Base-by-base conservation (phyloP, 2,329 filamentous ascomycete species). In the Fusarium devonianum region DNA sequence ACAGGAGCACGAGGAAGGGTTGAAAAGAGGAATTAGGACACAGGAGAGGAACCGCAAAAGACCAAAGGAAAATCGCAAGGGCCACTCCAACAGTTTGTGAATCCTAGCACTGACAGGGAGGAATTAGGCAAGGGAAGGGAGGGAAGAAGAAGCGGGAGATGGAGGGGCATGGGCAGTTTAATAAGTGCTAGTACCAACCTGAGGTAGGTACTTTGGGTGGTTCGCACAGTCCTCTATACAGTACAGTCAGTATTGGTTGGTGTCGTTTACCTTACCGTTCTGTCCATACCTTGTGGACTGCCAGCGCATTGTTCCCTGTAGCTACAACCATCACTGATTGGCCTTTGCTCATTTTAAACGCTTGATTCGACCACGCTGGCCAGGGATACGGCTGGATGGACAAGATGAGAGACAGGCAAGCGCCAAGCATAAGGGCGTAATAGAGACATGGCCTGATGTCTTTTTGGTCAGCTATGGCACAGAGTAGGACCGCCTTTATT, bases 41-140 rank as follows among this genome's bases (percentile, higher is more conserved):
- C 35, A 49, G 33, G 41, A 52, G 34, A 56, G 29, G 34, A 41
- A 45, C 41, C 42, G 47, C 40, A 49, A 54, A 44, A 56, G 41
- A 37, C 45, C 28, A 34, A 59, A 48, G 46, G 41, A 56, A 58
- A 56, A 36, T 48, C 53, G 29, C 51, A 48, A 59, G 30, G 40
- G 58, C 41, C 35, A 21, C 46, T 42, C 42, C 45, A 42, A 45
- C 39, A 25, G 38, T 59, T 39, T 41, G 26, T 34, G 40, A 53
- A 51, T 39, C 25, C 29, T 51, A 35, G 23, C 25, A 49, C 32
- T 29, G 34, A 46, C 45, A 33, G 34, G 39, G 37, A 49, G 39
- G 25, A 49, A 44, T 40, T 28, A 43, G 43, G 41, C 32, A 45
- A 46, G 26, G 50, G 45, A 51, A 38, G 49, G 33, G 40, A 32